Base-by-base conservation (phyloP, 495 filamentous ascomycete species). In the Xylaria curta region DNA sequence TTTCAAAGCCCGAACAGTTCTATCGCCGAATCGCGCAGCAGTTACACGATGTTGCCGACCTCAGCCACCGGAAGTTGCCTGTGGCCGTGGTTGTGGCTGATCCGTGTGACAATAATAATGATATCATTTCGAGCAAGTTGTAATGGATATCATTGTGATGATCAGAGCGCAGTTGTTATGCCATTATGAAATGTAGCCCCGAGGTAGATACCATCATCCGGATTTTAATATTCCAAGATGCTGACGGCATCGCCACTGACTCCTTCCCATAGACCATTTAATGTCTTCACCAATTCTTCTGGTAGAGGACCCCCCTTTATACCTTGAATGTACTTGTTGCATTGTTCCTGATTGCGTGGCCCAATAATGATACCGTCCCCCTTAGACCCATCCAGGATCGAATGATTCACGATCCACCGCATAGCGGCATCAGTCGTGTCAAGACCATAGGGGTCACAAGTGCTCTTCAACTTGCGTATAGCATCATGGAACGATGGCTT, bases 401-500 rank as follows among this genome's bases (percentile, higher is more conserved):
- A 54, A 5, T 54, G 51, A 9, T 54, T 26, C 51, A 26, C 51
- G 51, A 54, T 24, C 51, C 51, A 54, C 21, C 51, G 51, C 51
- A 28, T 54, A 28, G 21, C 51, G 24, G 9, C 51, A 10, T 54
- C 51, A 6, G 51, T 54, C 9, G 51, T 54, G 12, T 54, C 51
- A 2, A 54, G 21, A 7, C 51, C 24, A 15, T 54, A 13, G 15
- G 24, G 4, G 1, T 54, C 51, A 26, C 51, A 54, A 12, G 24
- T 21, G 24, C 21, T 54, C 85, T 84, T 56, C 76, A 72, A 36
- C 83, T 77, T 74, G 8, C 88, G 74, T 10, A 60, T 38, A 6
- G 81, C 85, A 19, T 81, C 72, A 24, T 83, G 70, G 66, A 83
- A 75, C 0, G 56, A 44, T 0, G 81, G 79, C 54, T 82, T 87